phyloP scores from a whole-genome alignment of 1,284 basidiomycete species.

The Ceratorhiza oryzae-sativae region DNA sequence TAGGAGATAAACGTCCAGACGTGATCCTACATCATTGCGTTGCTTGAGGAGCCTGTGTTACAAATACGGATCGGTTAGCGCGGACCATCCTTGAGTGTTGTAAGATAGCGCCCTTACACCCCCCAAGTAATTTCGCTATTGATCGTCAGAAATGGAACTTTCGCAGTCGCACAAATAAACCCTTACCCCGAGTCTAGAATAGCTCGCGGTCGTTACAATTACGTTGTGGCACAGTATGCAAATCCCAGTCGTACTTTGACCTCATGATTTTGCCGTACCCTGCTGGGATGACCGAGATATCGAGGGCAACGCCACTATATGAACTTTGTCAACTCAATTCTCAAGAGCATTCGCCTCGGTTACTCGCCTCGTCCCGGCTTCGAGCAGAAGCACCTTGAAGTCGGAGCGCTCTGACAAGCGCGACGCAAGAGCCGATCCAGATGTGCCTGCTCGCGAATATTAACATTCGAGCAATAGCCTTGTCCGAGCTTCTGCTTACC shows the following conservation, averaged over 20 bases:
- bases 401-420: slow-evolving; percentile 27
- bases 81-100: too few species aligned
- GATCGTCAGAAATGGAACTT: neutral
- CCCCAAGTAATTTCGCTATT: slow-evolving; percentile 69
- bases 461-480: neutral
- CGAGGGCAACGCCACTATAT: slow-evolving; percentile 5
- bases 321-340: neutral
- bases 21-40: slow-evolving; percentile 64
- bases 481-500: neutral
- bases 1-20: too few species aligned
- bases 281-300: slow-evolving; percentile 15
- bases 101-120: too few species aligned
- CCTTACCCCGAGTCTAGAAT: slow-evolving; percentile 69
- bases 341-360: neutral
- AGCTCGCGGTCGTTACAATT: slow-evolving; percentile 56
- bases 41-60: slow-evolving; percentile 64
- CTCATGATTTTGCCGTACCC: slow-evolving; percentile 52
- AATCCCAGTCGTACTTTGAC: slow-evolving; percentile 57
- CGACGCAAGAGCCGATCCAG: slow-evolving; percentile 29
- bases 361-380: slow-evolving; percentile 18
- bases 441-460: neutral
- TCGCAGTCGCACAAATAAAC: neutral
- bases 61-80: slow-evolving; percentile 15
- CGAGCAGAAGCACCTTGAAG: slow-evolving; percentile 24
- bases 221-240: slow-evolving; percentile 64